phyloP scores from a whole-genome alignment of 2,329 filamentous ascomycete genomes.

The Beauveria brongniartii region DNA sequence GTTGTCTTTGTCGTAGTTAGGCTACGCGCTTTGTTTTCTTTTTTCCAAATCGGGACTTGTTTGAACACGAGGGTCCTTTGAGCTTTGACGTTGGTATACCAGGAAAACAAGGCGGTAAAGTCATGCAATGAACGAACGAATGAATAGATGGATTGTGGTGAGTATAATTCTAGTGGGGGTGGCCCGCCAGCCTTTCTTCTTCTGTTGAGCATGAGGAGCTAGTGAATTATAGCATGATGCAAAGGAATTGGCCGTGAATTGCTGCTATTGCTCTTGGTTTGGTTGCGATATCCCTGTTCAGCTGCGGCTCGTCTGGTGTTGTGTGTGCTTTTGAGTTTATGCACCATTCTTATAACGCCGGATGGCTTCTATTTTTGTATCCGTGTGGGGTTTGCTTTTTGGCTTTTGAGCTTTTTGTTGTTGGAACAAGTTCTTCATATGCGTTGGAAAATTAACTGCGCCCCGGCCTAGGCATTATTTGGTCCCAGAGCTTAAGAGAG shows the following conservation, averaged over 20 bases:
- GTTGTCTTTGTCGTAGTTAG: neutral
- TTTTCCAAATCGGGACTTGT: neutral
- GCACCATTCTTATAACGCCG: neutral
- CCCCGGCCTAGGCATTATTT: neutral
- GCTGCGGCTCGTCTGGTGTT: too few species aligned
- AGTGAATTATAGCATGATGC: too few species aligned
- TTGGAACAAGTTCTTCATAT: too few species aligned
- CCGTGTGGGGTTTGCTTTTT: too few species aligned
- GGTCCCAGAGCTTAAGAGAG: neutral
- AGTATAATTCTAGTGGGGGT: neutral
- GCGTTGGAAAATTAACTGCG: neutral
- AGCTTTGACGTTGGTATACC: neutral
- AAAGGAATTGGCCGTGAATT: too few species aligned
- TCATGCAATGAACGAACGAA: neutral
- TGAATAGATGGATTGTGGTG: too few species aligned
- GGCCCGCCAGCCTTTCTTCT: neutral
- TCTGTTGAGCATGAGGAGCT: neutral
- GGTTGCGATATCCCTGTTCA: too few species aligned
- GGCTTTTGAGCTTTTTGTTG: too few species aligned
- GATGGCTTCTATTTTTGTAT: too few species aligned
- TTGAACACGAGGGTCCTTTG: neutral
- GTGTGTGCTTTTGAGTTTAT: neutral
- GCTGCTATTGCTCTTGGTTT: too few species aligned
- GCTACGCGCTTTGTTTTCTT: neutral
- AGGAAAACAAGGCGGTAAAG: neutral